Conservation (phyloP, 73 alveolate genomes). For the Paramecium primaurelia region DNA sequence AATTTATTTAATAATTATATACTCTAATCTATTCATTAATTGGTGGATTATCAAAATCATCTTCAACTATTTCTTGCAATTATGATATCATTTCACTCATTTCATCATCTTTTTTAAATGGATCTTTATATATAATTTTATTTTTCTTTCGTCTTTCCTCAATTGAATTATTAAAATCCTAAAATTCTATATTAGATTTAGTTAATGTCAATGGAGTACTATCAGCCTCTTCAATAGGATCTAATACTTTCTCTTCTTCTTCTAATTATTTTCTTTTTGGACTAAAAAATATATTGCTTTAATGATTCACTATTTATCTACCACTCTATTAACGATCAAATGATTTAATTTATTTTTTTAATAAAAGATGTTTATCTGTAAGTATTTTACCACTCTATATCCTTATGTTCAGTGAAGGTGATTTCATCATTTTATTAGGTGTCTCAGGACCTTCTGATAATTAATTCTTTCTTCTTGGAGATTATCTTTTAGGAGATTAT, state of each 20-base stretch:
- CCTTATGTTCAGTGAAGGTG: conserved; percentile 14
- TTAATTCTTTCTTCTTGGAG: neutral
- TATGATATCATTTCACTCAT: neutral
- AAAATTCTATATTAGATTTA: neutral
- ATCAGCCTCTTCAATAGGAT: conserved; percentile 31
- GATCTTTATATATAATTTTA: conserved; percentile 30
- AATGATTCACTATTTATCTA: neutral
- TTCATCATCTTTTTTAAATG: conserved; percentile 19
- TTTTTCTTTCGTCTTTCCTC: neutral
- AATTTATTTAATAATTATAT: neutral
- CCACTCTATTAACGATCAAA: conserved; percentile 21
- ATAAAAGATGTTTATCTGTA: neutral
- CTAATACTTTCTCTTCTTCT: neutral
- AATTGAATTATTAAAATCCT: conserved; percentile 2
- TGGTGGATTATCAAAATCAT: neutral
- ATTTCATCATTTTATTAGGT: neutral
- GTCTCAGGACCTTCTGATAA: conserved; percentile 15
- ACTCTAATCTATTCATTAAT: neutral
- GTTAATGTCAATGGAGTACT: conserved; percentile 34
- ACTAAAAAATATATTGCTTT: conserved; percentile 8
- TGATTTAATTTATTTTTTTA: neutral
- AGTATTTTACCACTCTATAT: neutral
- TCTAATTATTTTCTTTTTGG: neutral
- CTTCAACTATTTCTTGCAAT: neutral
- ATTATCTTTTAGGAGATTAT: neutral